phyloP scores from a whole-genome alignment of 495 filamentous ascomycete genomes.

The Lophium mytilinum region DNA sequence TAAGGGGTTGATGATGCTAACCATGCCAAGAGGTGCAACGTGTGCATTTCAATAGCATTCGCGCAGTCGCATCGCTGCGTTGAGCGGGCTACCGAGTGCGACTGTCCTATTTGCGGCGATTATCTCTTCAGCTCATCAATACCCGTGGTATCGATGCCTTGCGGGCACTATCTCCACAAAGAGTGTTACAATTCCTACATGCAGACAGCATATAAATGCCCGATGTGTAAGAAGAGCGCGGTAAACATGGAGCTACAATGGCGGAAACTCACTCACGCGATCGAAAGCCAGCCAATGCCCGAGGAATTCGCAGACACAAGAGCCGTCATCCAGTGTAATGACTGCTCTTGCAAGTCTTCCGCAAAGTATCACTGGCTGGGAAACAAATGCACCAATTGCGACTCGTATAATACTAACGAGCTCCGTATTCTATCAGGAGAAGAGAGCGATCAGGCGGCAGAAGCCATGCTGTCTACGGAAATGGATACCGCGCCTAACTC shows the following conservation, averaged over 20 bases:
- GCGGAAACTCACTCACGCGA: conserved; percentile 75
- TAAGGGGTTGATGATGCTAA: background rate
- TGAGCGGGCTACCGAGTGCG: conserved; percentile 86
- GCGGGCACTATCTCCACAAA: conserved; percentile 91
- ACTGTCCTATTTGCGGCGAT: conserved; percentile 96
- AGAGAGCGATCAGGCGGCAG: conserved; percentile 27
- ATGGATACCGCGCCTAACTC: background rate
- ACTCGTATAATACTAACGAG: conserved; percentile 39
- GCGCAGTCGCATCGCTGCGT: conserved; percentile 84
- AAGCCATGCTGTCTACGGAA: conserved; percentile 16
- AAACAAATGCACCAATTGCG: conserved; percentile 71
- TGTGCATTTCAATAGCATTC: conserved; percentile 80
- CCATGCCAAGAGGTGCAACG: conserved; percentile 37
- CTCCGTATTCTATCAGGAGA: conserved; percentile 28
- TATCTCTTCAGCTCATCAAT: conserved; percentile 94
- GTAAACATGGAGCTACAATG: conserved; percentile 97
- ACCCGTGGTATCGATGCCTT: conserved; percentile 87
- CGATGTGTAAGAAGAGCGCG: conserved; percentile 86
- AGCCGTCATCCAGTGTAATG: conserved; percentile 83
- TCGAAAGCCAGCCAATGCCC: conserved; percentile 88
- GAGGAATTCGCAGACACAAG: conserved; percentile 61
- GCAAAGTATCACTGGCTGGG: conserved; percentile 93
- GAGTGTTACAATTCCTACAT: conserved; percentile 79
- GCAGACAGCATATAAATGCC: conserved; percentile 83
- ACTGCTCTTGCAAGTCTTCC: conserved; percentile 78